A percentile compares a stretch with the other conserved stretches of the same genome.
Conservation (phyloP, 1,139 yeast genomes). For the Protomyces inouyei region DNA sequence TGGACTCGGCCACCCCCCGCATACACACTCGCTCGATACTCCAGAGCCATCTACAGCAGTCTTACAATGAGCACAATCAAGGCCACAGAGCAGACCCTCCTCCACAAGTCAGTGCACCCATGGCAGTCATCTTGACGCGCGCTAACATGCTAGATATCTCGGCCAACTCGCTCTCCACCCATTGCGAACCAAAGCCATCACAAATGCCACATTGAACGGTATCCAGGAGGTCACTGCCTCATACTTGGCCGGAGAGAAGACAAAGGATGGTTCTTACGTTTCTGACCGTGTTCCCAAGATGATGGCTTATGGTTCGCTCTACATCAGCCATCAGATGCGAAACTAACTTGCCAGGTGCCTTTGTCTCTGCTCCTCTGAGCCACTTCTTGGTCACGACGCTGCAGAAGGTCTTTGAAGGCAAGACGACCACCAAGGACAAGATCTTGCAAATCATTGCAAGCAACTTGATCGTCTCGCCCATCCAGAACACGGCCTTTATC, state of each 20-base stretch:
- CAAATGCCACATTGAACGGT: conserved; percentile 42
- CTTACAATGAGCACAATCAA: conserved; percentile 1
- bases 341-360: conserved; percentile 36
- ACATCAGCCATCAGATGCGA: neutral
- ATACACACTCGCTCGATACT: neutral
- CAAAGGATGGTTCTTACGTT: conserved; percentile 41
- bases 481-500: conserved; percentile 54
- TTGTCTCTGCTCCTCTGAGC: conserved; percentile 67
- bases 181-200: conserved; percentile 39
- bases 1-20: neutral
- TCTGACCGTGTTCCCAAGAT: conserved; percentile 53
- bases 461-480: conserved; percentile 60
- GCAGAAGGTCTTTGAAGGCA: conserved; percentile 40
- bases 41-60: neutral
- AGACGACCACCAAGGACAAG: conserved; percentile 41
- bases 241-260: conserved; percentile 41
- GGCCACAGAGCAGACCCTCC: conserved; percentile 18
- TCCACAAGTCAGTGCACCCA: conserved; percentile 1
- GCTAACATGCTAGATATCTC: neutral
- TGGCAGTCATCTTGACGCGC: neutral
- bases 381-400: conserved; percentile 47
- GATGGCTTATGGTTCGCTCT: conserved; percentile 59
- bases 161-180: conserved; percentile 24
- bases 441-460: conserved; percentile 58
- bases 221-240: conserved; percentile 42